Percentiles rank a stretch among this genome's conserved stretches.
Conservation (phyloP, 1,284 basidiomycete species). For the Entoloma clypeatum region DNA sequence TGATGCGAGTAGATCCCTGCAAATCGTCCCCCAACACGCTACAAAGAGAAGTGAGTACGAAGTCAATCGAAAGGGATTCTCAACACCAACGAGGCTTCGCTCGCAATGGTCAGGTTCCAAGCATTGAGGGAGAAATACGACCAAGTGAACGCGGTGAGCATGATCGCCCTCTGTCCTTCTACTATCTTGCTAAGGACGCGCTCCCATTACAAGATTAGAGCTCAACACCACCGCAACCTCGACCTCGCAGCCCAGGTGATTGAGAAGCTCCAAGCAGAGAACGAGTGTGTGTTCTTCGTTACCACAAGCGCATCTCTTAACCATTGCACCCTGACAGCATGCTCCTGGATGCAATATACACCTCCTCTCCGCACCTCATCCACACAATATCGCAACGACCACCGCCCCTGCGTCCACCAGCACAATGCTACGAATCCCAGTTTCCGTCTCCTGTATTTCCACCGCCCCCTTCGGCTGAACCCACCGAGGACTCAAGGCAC, state of each 20-base stretch:
- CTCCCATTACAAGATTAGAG: constrained; percentile 31
- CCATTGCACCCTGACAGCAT: constrained; percentile 17
- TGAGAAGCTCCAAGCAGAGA: constrained; percentile 47
- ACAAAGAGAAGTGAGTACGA: constrained; percentile 17
- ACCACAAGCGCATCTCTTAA: not conserved
- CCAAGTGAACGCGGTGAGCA: constrained; percentile 41
- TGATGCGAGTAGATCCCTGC: too few species aligned
- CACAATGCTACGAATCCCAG: too few species aligned
- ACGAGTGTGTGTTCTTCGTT: constrained; percentile 37
- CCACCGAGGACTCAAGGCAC: too few species aligned
- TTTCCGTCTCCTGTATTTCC: too few species aligned
- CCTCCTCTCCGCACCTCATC: constrained; percentile 16
- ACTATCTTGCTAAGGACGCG: constrained; percentile 1
- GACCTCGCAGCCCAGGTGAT: constrained; percentile 40
- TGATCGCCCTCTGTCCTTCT: not conserved
- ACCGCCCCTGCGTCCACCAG: too few species aligned
- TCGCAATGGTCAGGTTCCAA: constrained; percentile 36
- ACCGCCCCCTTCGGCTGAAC: too few species aligned
- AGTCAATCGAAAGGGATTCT: not conserved
- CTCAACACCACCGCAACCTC: constrained; percentile 40
- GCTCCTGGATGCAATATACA: constrained; percentile 24
- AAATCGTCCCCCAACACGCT: too few species aligned
- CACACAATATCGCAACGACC: constrained; percentile 10
- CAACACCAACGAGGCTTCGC: not conserved
- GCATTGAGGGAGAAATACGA: constrained; percentile 46